Percentiles rank a stretch among this genome's conserved stretches.
These are phyloP conservation scores for Fusarium oligoseptatum DNA, from an alignment of 2,329 filamentous ascomycete species.

Conservation along the genomic window DNA sequence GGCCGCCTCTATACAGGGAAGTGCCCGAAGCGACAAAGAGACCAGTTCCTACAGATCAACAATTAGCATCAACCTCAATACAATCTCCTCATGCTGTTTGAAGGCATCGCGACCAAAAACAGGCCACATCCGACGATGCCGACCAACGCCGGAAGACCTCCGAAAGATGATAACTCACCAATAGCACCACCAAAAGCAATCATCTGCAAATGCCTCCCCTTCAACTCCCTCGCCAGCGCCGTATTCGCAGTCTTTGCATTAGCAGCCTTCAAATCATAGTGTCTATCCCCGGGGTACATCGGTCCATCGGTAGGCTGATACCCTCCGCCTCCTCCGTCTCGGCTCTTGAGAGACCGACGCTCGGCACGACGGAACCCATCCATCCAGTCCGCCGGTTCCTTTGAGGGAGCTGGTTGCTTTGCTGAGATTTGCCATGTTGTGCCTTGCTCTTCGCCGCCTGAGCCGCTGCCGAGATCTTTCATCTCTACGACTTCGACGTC, in stretches of 20 bases:
- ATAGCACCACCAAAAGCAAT: conserved; percentile 96
- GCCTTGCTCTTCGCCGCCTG: conserved; percentile 16
- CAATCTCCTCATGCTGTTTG: not conserved
- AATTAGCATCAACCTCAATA: not conserved
- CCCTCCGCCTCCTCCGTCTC: conserved; percentile 21
- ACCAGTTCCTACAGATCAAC: conserved; percentile 71
- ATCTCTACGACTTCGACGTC: conserved; percentile 40
- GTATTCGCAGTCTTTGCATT: conserved; percentile 82
- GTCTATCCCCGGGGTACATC: conserved; percentile 51
- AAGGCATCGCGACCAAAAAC: conserved; percentile 1
- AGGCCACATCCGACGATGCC: not conserved
- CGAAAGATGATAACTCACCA: conserved; percentile 60
- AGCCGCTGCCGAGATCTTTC: conserved; percentile 16
- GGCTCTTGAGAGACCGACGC: conserved; percentile 31
- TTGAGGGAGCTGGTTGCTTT: not conserved
- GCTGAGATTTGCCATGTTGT: conserved; percentile 27
- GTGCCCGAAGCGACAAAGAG: conserved; percentile 87
- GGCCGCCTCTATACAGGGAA: conserved; percentile 80
- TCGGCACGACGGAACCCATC: conserved; percentile 42
- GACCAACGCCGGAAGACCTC: not conserved
- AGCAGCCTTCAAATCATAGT: conserved; percentile 68
- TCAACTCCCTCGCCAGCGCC: conserved; percentile 81
- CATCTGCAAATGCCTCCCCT: conserved; percentile 93
- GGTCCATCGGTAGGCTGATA: conserved; percentile 36
- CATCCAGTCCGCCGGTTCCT: conserved; percentile 34